phyloP scores from a whole-genome alignment of 2,329 filamentous ascomycete genomes.

The Scedosporium minutisporum region DNA sequence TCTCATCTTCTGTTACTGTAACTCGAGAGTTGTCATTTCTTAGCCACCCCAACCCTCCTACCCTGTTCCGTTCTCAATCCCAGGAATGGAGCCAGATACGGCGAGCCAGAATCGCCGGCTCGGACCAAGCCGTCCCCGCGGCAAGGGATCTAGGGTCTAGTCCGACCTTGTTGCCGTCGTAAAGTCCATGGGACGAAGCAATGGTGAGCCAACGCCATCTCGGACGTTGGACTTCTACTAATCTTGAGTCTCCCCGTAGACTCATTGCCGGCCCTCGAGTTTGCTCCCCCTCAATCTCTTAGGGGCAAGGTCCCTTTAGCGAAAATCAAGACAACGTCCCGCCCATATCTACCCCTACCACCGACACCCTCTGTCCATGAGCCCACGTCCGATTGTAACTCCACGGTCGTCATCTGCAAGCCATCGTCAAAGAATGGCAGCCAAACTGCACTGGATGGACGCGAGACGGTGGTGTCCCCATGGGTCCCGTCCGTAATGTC shows the following conservation, averaged over 20 bases:
- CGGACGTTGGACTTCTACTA: background rate
- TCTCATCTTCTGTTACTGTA: too few species aligned
- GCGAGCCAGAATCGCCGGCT: background rate
- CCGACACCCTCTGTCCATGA: background rate
- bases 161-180: conserved; percentile 6
- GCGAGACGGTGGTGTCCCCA: background rate
- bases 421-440: background rate
- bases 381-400: conserved; percentile 1
- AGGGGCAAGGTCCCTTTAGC: background rate
- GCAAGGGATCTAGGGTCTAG: conserved; percentile 7
- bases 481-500: background rate
- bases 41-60: too few species aligned
- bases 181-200: conserved; percentile 6
- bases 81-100: background rate
- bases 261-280: background rate
- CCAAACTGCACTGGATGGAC: background rate
- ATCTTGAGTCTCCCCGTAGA: background rate
- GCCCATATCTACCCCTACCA: background rate
- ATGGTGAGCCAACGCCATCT: background rate
- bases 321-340: background rate
- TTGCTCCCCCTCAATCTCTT: background rate
- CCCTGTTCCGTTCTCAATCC: background rate
- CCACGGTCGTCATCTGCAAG: conserved; percentile 1
- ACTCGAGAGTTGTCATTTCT: too few species aligned
- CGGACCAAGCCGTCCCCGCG: background rate